Percentiles rank a stretch among this genome's conserved stretches.
Evolutionary conservation across 2,329 filamentous ascomycete genomes (phyloP).

Genomic region (Chalaropsis ovoidea): DNA sequence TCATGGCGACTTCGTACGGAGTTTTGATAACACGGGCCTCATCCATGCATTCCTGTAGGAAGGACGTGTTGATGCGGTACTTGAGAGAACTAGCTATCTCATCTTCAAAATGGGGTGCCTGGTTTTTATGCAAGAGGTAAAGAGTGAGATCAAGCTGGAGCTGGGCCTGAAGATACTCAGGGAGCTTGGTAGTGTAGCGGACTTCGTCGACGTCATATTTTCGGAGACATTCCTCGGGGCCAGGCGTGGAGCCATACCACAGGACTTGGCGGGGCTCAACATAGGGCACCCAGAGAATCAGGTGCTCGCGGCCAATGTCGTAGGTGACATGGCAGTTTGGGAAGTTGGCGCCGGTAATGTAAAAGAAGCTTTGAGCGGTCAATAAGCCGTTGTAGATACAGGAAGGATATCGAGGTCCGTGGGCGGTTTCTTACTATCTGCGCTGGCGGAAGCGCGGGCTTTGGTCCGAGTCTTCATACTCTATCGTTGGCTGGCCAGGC

Average conservation of each 20-base stretch:
- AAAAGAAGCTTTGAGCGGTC: conserved; percentile 44
- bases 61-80: conserved; percentile 39
- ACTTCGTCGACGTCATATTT: conserved; percentile 63
- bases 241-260: conserved; percentile 54
- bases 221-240: conserved; percentile 49
- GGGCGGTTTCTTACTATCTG: conserved; percentile 42
- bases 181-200: conserved; percentile 48
- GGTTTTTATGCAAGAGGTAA: conserved; percentile 41
- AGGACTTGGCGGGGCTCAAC: conserved; percentile 52
- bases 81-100: conserved; percentile 30
- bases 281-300: conserved; percentile 65
- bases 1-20: conserved; percentile 71
- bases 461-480: conserved; percentile 52
- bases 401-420: neutral
- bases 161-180: conserved; percentile 36
- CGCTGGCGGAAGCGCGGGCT: conserved; percentile 47
- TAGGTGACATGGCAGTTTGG: conserved; percentile 48
- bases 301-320: conserved; percentile 47
- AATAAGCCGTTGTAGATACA: conserved; percentile 20
- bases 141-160: conserved; percentile 32
- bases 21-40: conserved; percentile 72
- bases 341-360: conserved; percentile 46
- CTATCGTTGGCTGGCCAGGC: conserved; percentile 41
- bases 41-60: conserved; percentile 64
- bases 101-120: conserved; percentile 35